These are phyloP conservation scores for Venturiaceae sp. DNA, from an alignment of 2,329 filamentous ascomycete genomes.

Conservation along the genomic window DNA sequence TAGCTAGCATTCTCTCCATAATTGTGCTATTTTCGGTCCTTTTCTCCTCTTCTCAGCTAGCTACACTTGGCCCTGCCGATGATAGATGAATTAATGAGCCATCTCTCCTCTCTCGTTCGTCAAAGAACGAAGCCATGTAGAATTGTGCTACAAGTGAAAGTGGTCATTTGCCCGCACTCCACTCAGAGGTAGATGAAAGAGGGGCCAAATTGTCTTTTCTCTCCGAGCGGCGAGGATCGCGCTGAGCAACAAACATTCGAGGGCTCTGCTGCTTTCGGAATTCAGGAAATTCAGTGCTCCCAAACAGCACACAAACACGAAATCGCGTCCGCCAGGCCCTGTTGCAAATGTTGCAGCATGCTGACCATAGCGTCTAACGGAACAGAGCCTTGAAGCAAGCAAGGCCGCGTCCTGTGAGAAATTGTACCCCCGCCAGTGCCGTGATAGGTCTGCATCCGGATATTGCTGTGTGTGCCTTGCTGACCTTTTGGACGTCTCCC, in stretches of 20 bases:
- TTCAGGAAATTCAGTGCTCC: background rate
- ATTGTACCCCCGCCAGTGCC: background rate
- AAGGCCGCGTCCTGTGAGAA: background rate
- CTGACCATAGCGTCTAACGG: background rate
- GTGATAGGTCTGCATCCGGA: background rate
- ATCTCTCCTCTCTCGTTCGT: background rate
- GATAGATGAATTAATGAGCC: background rate
- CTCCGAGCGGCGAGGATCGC: background rate
- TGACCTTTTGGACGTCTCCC: background rate
- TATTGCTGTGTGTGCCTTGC: background rate
- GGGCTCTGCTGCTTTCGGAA: background rate
- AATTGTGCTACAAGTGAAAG: background rate
- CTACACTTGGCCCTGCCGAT: background rate
- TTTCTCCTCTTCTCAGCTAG: background rate
- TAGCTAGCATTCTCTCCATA: background rate
- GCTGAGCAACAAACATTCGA: background rate
- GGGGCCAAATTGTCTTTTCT: background rate
- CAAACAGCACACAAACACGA: background rate
- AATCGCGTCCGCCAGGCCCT: background rate
- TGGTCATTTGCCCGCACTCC: background rate
- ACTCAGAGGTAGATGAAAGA: too few species aligned
- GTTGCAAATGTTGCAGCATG: background rate
- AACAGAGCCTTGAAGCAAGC: background rate
- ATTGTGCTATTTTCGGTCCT: background rate
- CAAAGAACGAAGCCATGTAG: background rate